Base-by-base conservation (phyloP, 108 stramenopile genomes). In the Nitzschia sp. region DNA sequence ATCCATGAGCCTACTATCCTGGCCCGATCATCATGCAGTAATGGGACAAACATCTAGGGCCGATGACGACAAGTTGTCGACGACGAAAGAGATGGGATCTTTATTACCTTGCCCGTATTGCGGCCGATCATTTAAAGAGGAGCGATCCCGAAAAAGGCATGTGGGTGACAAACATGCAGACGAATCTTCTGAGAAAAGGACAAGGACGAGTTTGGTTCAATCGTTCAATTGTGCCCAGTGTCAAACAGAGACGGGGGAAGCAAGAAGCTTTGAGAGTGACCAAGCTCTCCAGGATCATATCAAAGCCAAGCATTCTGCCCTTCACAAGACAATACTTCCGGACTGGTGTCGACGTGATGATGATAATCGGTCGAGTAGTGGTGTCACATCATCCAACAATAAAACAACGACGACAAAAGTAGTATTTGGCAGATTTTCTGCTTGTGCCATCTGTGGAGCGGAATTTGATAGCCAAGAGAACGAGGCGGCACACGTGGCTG, bases 81-180 rank as follows among this genome's bases (percentile, higher is more conserved):
- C 34, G 38, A 26, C 59, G 26, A n/a, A 33, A 32, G 46, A 25
- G n/a, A 34, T 24, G 38, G 46, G 27, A 17, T 17, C 58, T 11
- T 8, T 26, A 48, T 66, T 82, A 42, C 24, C 66, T n/a, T 91
- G 90, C 67, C 84, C 74, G 18, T 70, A 82, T 38, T 94, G 93
- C 66, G 70, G 64, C 26, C 88, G 77, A 46, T 38, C 71, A 17
- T 94, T 94, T 76, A 49, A 25, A 27, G 90, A 94, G 64, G 69
- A 85, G 8, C 68, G 93, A 18, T 89, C 89, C 1, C 65, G 81
- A n/a, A 89, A 80, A 35, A 86, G 86, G 68, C 93, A 94, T 59
- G 46, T 88, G 19, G 53, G 55, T 24, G 65, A 33, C 45, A 86
- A 75, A 51, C 63, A 60, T 59, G 48, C 66, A 66, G 31, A 57